Evolutionary conservation across 1,284 basidiomycete species (phyloP), one percentile per base, ranked within the genome.

Genomic region (Naganishia albida): DNA sequence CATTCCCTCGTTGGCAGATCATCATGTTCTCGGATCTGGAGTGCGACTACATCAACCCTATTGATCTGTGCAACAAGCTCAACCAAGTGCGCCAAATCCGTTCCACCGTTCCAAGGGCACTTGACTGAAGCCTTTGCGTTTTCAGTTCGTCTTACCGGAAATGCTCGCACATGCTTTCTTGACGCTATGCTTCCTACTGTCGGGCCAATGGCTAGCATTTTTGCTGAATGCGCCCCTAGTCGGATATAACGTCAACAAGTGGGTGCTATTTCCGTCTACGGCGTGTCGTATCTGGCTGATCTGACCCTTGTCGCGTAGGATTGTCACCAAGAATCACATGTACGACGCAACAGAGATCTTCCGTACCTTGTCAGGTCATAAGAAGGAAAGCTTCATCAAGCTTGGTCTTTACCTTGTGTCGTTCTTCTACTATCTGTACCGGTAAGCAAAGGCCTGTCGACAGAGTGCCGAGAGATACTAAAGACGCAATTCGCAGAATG

Each of bases 281-380:
- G 7, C 52, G 34, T 34, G 52, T 15, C n/a, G n/a, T 23, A 38
- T 13, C 18, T 7, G 30, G 44, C 63, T 46, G 26, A 46, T 48
- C 46, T 20, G 10, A 38, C 30, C 51, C 7, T 25, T 57, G 28
- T 51, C 26, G 48, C 42, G 10, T 77, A 98, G 93, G 81, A 92
- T 98, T 75, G 85, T 90, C 75, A 88, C 88, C 78, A 93, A 93
- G 75, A 90, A 90, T 75, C 94, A 98, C 81, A 95, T 97, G 90
- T 95, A 97, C 77, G 95, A 99, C 78, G 95, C 95, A 62, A 99
- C 96, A 38, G 96, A 99, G 80, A 99, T 99, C 73, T 99, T 99
- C 85, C 86, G 96, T 71, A 95, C 95, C 13, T 81, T 99, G 52
- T 87, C 89, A 18, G 87, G 85, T 46, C 96, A 98, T 81, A 99